Evolutionary conservation across 257 asterid genomes (phyloP).

Genomic region (Penstemon davidsonii): DNA sequence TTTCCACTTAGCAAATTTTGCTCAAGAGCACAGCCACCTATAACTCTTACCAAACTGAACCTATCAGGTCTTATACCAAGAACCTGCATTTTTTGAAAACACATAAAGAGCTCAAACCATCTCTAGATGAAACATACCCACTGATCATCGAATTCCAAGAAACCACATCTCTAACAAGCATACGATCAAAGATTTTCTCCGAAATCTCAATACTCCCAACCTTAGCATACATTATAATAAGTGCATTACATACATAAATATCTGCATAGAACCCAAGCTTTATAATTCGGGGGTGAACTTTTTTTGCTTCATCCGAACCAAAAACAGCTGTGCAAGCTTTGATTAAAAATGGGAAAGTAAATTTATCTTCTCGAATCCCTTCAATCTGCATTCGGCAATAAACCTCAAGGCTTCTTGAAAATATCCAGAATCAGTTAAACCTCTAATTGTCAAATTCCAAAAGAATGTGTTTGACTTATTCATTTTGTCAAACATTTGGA

Average conservation of each 20-base stretch:
- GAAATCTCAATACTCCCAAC: constrained; percentile 45
- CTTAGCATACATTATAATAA: constrained; percentile 59
- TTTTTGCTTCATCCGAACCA: constrained; percentile 47
- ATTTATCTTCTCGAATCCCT: constrained; percentile 49
- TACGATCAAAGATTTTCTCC: constrained; percentile 43
- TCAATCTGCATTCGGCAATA: constrained; percentile 47
- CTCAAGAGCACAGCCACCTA: constrained; percentile 51
- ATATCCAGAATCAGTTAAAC: constrained; percentile 46
- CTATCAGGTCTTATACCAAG: constrained; percentile 42
- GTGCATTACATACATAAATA: constrained; percentile 56
- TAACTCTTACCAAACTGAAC: constrained; percentile 43
- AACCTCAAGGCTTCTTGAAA: constrained; percentile 48
- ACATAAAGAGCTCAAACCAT: constrained; percentile 43
- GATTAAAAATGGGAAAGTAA: constrained; percentile 63
- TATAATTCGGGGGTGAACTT: constrained; percentile 46
- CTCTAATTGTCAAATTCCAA: constrained; percentile 64
- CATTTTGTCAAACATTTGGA: constrained; percentile 58
- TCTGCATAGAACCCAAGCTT: constrained; percentile 60
- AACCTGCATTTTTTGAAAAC: constrained; percentile 46
- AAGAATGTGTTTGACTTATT: constrained; percentile 34
- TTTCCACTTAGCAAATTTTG: constrained; percentile 43
- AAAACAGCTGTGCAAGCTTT: constrained; percentile 55
- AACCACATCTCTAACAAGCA: constrained; percentile 54
- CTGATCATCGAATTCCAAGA: constrained; percentile 74
- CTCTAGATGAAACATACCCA: constrained; percentile 49